phyloP scores from a whole-genome alignment of 352 stramenopile genomes.

The Phytopythium aichiense region DNA sequence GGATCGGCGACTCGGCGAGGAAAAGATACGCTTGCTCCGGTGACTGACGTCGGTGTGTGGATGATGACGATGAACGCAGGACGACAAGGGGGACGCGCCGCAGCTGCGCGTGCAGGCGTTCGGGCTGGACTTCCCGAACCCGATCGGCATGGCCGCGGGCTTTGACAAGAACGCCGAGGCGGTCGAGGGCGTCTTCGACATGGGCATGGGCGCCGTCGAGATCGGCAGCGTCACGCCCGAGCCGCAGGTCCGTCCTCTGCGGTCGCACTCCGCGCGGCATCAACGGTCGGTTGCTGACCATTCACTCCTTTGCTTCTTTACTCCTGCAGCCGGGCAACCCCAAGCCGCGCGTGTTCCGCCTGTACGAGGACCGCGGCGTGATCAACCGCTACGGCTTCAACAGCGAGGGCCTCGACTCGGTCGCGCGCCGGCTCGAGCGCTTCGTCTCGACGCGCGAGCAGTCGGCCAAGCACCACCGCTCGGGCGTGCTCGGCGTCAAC shows the following conservation, averaged over 20 bases:
- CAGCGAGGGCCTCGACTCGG: conserved; percentile 85
- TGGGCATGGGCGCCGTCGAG: conserved; percentile 95
- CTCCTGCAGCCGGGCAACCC: conserved; percentile 84
- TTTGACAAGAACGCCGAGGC: conserved; percentile 97
- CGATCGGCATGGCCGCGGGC: conserved; percentile 94
- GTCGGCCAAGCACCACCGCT: conserved; percentile 26
- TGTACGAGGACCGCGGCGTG: conserved; percentile 92
- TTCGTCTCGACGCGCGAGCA: conserved; percentile 42
- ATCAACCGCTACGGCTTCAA: conserved; percentile 99
- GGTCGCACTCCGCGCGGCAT: background rate
- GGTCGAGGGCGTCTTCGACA: conserved; percentile 91
- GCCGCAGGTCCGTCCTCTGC: conserved; percentile 55
- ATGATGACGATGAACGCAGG: conserved; percentile 12
- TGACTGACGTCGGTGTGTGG: background rate
- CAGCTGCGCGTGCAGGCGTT: conserved; percentile 55
- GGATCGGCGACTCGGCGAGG: too few species aligned
- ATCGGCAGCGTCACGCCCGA: conserved; percentile 94
- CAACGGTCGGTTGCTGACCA: background rate
- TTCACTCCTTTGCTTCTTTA: background rate
- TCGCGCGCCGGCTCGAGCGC: conserved; percentile 58
- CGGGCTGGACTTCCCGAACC: conserved; percentile 85
- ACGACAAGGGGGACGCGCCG: conserved; percentile 42
- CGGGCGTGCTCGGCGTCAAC: conserved; percentile 94
- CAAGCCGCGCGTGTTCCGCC: conserved; percentile 95
- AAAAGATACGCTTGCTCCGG: conserved; percentile 8